Evolutionary conservation across 2,329 filamentous ascomycete species (phyloP), one percentile per base, ranked within the genome.

Genomic region (Bipolaris victoriae): DNA sequence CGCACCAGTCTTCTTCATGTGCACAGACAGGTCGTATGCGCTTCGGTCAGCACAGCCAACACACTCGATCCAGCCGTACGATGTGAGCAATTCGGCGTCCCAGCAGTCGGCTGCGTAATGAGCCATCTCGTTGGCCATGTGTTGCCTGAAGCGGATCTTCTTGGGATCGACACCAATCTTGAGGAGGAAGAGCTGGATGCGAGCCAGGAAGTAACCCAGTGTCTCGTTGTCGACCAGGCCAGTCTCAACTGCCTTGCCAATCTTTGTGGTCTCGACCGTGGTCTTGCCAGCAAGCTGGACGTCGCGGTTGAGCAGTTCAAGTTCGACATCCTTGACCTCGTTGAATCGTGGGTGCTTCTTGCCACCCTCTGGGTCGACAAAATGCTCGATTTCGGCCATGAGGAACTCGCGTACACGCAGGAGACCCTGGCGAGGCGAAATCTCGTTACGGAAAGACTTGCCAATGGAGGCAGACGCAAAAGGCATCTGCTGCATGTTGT

Each of bases 311-410:
- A 99, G 85, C 24, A 99, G 86, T 52, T 89, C 86, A 56, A 99
- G 84, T 81, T 96, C 89, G 45, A 95, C 80, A 67, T 96, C 82
- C 73, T 91, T 88, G 57, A 99, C 88, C 70, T 97, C 91, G 44
- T 86, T 79, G 79, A 99, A 99, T 55, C 93, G 90, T 50, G 84
- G 80, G 77, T 99, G 95, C 81, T 95, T 96, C 87, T 99, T 99
- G 79, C 92, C 92, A 73, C 92, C 88, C 72, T 95, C 84, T 10
- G 95, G 95, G 72, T 99, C 95, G 66, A 99, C 95, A 74, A 91
- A 99, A 78, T 99, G 95, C 82, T 99, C 95, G 68, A 99, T 97
- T 80, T 99, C 95, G 22, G 94, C 95, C 95, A 99, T 98, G 69
- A 97, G 80, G 81, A 99, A 98, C 78, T 99, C 95, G 69, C 95